Evolutionary conservation across 1,284 basidiomycete genomes (phyloP), one percentile per base, ranked within the genome.

Genomic region (Pyrrhoderma lamaoense): DNA sequence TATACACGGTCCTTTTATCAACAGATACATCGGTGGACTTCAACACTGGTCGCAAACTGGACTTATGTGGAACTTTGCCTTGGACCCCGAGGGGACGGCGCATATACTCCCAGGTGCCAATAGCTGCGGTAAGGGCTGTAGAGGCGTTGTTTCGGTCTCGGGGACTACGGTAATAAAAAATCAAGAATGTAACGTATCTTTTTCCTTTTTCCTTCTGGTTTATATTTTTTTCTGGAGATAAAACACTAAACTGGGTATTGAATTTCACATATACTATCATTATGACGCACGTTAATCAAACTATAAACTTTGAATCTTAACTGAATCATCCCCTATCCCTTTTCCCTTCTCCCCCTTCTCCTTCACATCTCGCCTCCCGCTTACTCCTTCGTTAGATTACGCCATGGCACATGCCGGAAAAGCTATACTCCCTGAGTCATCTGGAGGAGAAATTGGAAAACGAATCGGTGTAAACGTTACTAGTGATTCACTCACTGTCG

Each of bases 21-120:
- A 50, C 48, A 55, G 34, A 56, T 55, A 54, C 35, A 44, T 58
- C 60, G 76, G 76, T 18, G 64, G 73, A 9, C 57, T 74, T 9
- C 62, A 67, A 52, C 70, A 79, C 54, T 72, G 71, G 43, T 64
- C 78, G 5, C 71, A 70, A 48, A 64, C 70, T 34, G 83, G 69
- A 0, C 64, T 85, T n/a, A 83, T 85, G 80, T 88, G 84, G 84
- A 84, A 83, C 58, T 66, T 86, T 46, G 84, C 80, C 2, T 69
- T 84, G 8, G 79, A 85, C 51, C 69, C 75, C 0, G 73, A 65
- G 25, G 83, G 85, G 0, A 66, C 77, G 21, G 84, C 85, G 0
- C 11, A 31, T 31, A 75, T 75, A 58, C 69, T 84, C 2, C 82
- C 85, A 0, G 80, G 83, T 0, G 76, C 80, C 2, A 67, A 70